phyloP scores from a whole-genome alignment of 495 filamentous ascomycete genomes.

The Aspergillus panamensis region DNA sequence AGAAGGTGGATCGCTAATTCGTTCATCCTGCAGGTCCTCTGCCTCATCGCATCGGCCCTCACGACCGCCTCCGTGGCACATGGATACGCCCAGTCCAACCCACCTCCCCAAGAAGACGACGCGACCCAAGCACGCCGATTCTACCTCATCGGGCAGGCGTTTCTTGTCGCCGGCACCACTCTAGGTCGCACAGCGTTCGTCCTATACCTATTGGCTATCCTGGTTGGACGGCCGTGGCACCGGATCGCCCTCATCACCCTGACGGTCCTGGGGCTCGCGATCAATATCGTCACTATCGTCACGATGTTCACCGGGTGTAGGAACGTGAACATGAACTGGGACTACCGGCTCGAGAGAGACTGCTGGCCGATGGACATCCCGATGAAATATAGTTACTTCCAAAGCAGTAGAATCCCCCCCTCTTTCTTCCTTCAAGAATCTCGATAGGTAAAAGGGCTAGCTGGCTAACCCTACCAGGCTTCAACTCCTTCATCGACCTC shows the following conservation, averaged over 20 bases:
- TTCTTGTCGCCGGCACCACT: constrained; percentile 15
- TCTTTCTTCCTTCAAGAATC: neutral
- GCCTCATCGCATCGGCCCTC: neutral
- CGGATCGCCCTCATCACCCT: constrained; percentile 35
- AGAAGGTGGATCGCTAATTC: neutral
- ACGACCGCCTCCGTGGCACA: neutral
- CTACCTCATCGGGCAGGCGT: constrained; percentile 3
- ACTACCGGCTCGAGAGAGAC: constrained; percentile 26
- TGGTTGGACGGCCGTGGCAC: constrained; percentile 31
- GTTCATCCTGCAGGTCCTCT: neutral
- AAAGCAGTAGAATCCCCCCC: constrained; percentile 32
- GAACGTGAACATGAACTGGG: constrained; percentile 38
- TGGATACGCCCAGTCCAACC: neutral
- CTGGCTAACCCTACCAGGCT: constrained; percentile 23
- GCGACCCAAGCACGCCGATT: neutral
- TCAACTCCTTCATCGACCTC: constrained; percentile 45
- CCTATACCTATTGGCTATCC: constrained; percentile 35
- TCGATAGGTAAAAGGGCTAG: neutral
- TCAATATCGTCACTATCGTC: constrained; percentile 30
- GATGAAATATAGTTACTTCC: constrained; percentile 39
- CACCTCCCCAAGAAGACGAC: neutral
- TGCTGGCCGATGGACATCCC: constrained; percentile 36
- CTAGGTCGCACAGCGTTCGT: constrained; percentile 39
- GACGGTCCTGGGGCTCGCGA: constrained; percentile 23
- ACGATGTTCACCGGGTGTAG: constrained; percentile 42